Conservation (phyloP, 139 green algal species). For the Closterium sp. region DNA sequence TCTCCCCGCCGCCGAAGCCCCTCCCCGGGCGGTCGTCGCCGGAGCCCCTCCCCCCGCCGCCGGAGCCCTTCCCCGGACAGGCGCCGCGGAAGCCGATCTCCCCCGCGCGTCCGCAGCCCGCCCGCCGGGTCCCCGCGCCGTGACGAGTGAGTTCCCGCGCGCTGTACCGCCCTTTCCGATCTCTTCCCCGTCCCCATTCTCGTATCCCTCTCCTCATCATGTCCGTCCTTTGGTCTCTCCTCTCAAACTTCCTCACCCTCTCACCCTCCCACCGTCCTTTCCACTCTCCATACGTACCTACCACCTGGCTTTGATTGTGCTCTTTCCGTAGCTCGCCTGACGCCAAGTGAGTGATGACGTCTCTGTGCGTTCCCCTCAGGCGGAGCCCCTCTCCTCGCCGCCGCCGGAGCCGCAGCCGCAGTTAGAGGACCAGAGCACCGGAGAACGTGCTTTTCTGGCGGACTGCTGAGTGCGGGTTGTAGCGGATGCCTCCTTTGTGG, state of each 20-base stretch:
- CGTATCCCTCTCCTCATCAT: not conserved
- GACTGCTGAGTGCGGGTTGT: not conserved
- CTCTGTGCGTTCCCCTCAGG: not conserved
- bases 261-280: not conserved
- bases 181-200: not conserved
- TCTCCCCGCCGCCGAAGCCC: not conserved
- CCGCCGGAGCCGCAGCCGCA: not conserved
- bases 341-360: not conserved
- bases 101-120: not conserved
- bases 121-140: not conserved
- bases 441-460: not conserved
- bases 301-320: not conserved
- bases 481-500: too few species aligned
- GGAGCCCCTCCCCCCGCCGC: not conserved
- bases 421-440: not conserved
- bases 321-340: not conserved
- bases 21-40: not conserved
- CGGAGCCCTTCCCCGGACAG: not conserved
- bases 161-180: not conserved
- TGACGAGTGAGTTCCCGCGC: not conserved
- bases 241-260: conserved; percentile 3
- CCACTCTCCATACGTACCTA: not conserved
- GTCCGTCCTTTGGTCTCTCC: too few species aligned
- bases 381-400: not conserved
- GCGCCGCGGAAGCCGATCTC: not conserved